Conservation (phyloP, 805 yeast genomes). For the Ogataea philodendri region DNA sequence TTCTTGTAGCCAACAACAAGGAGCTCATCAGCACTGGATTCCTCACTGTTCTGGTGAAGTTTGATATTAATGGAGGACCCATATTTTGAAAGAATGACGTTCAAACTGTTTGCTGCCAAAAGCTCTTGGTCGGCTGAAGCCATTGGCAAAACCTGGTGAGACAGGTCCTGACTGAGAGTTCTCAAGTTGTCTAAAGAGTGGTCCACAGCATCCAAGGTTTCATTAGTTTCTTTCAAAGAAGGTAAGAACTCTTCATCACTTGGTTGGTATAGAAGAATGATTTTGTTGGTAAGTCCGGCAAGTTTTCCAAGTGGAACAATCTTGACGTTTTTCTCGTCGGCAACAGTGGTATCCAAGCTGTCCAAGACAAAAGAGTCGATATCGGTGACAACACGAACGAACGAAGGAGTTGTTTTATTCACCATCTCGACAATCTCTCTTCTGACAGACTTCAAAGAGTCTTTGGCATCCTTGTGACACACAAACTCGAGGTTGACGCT, state of each 20-base stretch:
- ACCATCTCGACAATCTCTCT: constrained; percentile 70
- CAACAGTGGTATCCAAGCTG: constrained; percentile 44
- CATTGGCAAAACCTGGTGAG: constrained; percentile 49
- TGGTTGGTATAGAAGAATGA: constrained; percentile 55
- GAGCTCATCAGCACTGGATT: constrained; percentile 48
- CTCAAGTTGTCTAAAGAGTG: constrained; percentile 56
- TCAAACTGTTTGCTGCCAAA: constrained; percentile 59
- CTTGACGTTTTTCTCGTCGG: constrained; percentile 46
- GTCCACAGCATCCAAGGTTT: constrained; percentile 54
- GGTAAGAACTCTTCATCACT: constrained; percentile 72
- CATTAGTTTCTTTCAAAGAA: constrained; percentile 54
- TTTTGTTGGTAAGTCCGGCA: constrained; percentile 40
- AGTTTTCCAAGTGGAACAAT: constrained; percentile 58
- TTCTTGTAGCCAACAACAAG: constrained; percentile 66
- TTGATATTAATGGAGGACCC: constrained; percentile 43
- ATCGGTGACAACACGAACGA: constrained; percentile 44
- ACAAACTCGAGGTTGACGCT: constrained; percentile 62
- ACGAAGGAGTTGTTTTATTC: constrained; percentile 67
- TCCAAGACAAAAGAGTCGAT: constrained; percentile 60
- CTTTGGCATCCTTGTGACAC: constrained; percentile 44
- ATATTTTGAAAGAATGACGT: constrained; percentile 32
- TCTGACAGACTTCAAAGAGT: constrained; percentile 57
- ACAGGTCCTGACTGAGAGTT: constrained; percentile 52
- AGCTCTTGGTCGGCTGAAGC: constrained; percentile 54
- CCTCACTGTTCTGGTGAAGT: constrained; percentile 44